Evolutionary conservation across 1,284 basidiomycete species (phyloP).

Genomic region (Afroboletus lepidellus): DNA sequence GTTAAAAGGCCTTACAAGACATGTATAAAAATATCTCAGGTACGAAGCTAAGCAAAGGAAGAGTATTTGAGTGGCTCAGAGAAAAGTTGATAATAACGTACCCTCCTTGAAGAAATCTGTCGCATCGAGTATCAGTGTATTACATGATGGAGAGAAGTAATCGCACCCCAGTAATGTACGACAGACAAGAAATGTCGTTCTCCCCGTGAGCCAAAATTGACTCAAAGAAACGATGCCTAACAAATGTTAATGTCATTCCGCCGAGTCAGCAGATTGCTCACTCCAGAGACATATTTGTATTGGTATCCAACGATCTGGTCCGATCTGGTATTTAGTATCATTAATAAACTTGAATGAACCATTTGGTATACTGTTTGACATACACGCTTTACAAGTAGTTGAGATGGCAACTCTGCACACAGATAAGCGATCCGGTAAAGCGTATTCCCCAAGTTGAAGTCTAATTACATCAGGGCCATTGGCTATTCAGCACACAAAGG

Average conservation of each 20-base stretch:
- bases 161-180: conserved; percentile 43
- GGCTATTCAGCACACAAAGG: not conserved
- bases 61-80: conserved; percentile 2
- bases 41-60: conserved; percentile 41
- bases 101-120: conserved; percentile 59
- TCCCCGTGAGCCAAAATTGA: conserved; percentile 64
- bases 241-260: too few relatives aligned
- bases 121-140: conserved; percentile 10
- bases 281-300: conserved; percentile 42
- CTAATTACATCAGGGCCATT: conserved; percentile 30
- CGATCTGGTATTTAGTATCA: conserved; percentile 43
- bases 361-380: conserved; percentile 1
- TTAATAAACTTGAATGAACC: not conserved
- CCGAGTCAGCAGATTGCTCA: conserved; percentile 30
- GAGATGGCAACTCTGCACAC: conserved; percentile 64
- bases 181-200: conserved; percentile 50
- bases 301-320: conserved; percentile 73
- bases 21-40: conserved; percentile 67
- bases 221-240: conserved; percentile 39
- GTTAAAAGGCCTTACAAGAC: conserved; percentile 43
- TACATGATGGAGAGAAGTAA: not conserved
- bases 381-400: conserved; percentile 67
- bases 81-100: conserved; percentile 27
- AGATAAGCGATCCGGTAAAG: conserved; percentile 59
- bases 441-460: conserved; percentile 67